Evolutionary conservation across 2,329 filamentous ascomycete species (phyloP), one percentile per base, ranked within the genome.

Genomic region (Colletotrichum cordylinicola): DNA sequence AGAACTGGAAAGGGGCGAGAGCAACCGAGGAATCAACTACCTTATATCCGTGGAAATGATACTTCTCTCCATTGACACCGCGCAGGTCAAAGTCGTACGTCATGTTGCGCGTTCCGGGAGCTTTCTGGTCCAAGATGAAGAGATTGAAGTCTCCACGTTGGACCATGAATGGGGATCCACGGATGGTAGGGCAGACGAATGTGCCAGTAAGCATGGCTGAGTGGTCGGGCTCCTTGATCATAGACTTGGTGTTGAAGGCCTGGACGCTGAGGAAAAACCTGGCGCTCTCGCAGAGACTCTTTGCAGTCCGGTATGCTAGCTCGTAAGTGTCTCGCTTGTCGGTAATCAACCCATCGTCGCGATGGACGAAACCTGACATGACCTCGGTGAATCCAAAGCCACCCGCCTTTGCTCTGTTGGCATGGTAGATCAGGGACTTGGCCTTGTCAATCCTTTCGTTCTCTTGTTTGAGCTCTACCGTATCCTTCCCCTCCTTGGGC

Each of bases 311-410:
- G 56, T 87, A 87, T 3, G 90, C 90, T 24, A 88, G 84, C 74
- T 89, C 84, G 79, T 90, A 93, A 3, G 89, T 88, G n/a, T 88
- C 86, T 18, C 84, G 85, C 60, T 87, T 85, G 78, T 90, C 87
- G 12, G 86, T 84, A 8, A 80, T 80, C 55, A 88, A 80, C 33
- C 82, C 83, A 12, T 82, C 80, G 52, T 87, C 86, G 62, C 83
- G 81, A 78, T 92, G 90, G 31, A 94, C 86, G 78, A 90, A 90
- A 12, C 92, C 92, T 9, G 89, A 87, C 91, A 94, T 93, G 73
- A 93, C 88, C 81, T 94, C 92, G 1, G 90, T 90, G 79, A 94
- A 94, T 29, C 89, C 89, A 70, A 93, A 87, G 0, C 91, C 90
- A 58, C 83, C 84, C 12, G 87, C 86, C 37, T 88, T 85, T 67